Percentiles rank a stretch among this genome's conserved stretches.
phyloP scores from a whole-genome alignment of 257 asterid genomes.

The Knoxia roxburghii region DNA sequence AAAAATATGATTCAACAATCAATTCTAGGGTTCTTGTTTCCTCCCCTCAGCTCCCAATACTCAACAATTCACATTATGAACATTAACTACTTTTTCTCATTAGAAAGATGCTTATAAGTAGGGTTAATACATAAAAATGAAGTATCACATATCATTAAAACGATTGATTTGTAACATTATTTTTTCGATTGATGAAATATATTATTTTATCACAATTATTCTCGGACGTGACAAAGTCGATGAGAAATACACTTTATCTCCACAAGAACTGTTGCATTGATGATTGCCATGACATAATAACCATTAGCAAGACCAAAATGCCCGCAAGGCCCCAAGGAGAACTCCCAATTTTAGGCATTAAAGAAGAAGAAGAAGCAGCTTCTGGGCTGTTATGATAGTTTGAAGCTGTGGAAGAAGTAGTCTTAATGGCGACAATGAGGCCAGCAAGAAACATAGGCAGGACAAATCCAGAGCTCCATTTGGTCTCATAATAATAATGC shows the following conservation, averaged over 20 bases:
- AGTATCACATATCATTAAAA: too few species aligned
- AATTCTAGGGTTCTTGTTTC: too few species aligned
- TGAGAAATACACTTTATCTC: constrained; percentile 25
- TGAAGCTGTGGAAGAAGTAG: constrained; percentile 32
- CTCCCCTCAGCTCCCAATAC: too few species aligned
- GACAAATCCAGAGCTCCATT: constrained; percentile 66
- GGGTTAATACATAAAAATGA: too few species aligned
- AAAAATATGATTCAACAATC: too few species aligned
- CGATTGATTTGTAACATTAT: too few species aligned
- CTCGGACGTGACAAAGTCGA: too few species aligned
- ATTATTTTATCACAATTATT: too few species aligned
- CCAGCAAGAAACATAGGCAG: constrained; percentile 58
- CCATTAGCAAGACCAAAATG: constrained; percentile 47
- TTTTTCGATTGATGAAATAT: too few species aligned
- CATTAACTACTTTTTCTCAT: too few species aligned
- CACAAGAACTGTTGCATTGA: constrained; percentile 52
- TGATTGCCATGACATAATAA: constrained; percentile 52
- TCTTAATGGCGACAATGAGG: constrained; percentile 58
- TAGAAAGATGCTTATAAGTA: too few species aligned
- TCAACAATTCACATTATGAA: too few species aligned
- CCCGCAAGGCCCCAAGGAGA: constrained; percentile 73
- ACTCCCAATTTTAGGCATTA: constrained; percentile 45
- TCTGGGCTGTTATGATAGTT: constrained; percentile 8
- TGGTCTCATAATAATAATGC: constrained; percentile 24
- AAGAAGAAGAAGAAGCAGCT: constrained; percentile 15